phyloP scores from a whole-genome alignment of 2,329 filamentous ascomycete genomes.

The Xylariaceae sp. region DNA sequence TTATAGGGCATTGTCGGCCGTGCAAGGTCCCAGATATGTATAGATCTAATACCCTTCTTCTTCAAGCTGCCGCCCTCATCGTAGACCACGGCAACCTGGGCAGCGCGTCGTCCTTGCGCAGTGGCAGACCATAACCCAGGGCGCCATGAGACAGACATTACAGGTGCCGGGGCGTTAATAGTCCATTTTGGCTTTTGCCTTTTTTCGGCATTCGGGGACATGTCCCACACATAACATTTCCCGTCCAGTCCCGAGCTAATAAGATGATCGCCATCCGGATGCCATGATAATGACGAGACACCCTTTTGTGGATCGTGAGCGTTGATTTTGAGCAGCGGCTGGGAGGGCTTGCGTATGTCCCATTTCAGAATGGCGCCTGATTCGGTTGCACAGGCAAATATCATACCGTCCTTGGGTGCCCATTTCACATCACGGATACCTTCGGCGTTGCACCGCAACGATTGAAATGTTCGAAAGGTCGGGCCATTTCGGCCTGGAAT shows the following conservation, averaged over 20 bases:
- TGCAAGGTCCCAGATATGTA: conserved; percentile 67
- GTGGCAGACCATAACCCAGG: conserved; percentile 63
- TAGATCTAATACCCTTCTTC: conserved; percentile 52
- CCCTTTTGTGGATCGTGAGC: conserved; percentile 54
- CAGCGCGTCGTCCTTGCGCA: conserved; percentile 54
- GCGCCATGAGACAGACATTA: conserved; percentile 58
- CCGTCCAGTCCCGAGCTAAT: conserved; percentile 60
- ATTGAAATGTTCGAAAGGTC: conserved; percentile 46
- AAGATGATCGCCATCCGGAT: conserved; percentile 63
- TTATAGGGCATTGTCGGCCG: conserved; percentile 64
- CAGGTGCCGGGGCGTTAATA: conserved; percentile 57
- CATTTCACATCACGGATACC: conserved; percentile 60
- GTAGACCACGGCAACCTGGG: conserved; percentile 60
- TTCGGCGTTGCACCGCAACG: conserved; percentile 51
- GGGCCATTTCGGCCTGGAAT: conserved; percentile 46
- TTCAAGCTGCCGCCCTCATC: conserved; percentile 51
- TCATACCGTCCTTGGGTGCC: conserved; percentile 58
- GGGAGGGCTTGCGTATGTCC: conserved; percentile 54
- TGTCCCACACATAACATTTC: conserved; percentile 62
- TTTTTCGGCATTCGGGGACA: conserved; percentile 56
- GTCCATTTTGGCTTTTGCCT: conserved; percentile 61
- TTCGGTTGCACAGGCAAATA: conserved; percentile 62
- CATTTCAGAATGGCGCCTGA: conserved; percentile 59
- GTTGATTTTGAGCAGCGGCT: conserved; percentile 55
- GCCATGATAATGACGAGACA: conserved; percentile 60